Conservation (phyloP, 1,139 yeast genomes). For the Yamadazyma oceani region DNA sequence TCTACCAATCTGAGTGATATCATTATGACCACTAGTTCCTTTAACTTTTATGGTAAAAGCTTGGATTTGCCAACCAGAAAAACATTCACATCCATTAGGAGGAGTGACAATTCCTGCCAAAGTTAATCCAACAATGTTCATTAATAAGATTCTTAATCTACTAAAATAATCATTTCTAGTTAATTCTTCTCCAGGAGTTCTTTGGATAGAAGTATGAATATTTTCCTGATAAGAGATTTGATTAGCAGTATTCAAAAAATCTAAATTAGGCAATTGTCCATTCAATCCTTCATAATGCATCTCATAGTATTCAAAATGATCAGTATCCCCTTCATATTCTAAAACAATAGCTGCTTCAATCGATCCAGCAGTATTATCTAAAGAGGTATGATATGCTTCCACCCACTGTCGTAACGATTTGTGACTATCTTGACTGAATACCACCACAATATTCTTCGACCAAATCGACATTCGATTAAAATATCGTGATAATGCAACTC, state of each 20-base stretch:
- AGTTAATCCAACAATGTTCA: conserved; percentile 68
- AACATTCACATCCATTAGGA: conserved; percentile 78
- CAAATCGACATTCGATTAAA: conserved; percentile 86
- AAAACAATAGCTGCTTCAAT: conserved; percentile 88
- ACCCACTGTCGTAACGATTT: conserved; percentile 84
- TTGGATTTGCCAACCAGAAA: conserved; percentile 96
- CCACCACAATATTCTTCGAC: conserved; percentile 91
- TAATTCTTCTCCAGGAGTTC: conserved; percentile 48
- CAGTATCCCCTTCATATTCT: conserved; percentile 70
- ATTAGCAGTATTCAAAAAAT: conserved; percentile 78
- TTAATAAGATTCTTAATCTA: conserved; percentile 58
- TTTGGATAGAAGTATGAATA: conserved; percentile 67
- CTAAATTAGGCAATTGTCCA: conserved; percentile 94
- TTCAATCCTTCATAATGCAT: conserved; percentile 83
- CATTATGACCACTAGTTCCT: conserved; percentile 58
- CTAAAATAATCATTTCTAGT: conserved; percentile 47
- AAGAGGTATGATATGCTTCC: conserved; percentile 83
- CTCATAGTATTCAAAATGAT: conserved; percentile 73
- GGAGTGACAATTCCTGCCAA: conserved; percentile 63
- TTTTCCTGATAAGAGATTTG: conserved; percentile 73
- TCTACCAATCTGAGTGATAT: conserved; percentile 90
- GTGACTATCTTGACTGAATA: conserved; percentile 73
- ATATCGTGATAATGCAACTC: conserved; percentile 73
- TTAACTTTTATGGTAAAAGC: conserved; percentile 77
- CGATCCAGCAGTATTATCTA: conserved; percentile 92